phyloP scores from a whole-genome alignment of 352 stramenopile genomes.

The Phytophthora cactorum region DNA sequence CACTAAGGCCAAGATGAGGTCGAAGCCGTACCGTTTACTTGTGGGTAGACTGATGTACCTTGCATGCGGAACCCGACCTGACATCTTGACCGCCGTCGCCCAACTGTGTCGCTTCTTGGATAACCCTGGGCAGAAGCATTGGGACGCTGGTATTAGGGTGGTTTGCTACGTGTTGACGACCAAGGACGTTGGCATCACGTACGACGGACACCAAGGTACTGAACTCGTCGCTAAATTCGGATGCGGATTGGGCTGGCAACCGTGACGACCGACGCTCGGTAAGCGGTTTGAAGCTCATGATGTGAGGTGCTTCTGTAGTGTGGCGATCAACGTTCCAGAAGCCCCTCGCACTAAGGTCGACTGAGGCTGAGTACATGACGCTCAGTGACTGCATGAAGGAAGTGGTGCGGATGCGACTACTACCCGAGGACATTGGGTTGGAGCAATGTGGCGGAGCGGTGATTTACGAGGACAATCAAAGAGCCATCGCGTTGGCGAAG shows the following conservation, averaged over 20 bases:
- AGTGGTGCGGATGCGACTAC: conserved; percentile 13
- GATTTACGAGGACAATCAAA: conserved; percentile 33
- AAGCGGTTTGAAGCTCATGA: conserved; percentile 19
- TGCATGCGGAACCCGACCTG: too few relatives aligned
- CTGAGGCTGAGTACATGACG: conserved; percentile 40
- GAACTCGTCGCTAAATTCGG: conserved; percentile 15
- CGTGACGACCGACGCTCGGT: conserved; percentile 24
- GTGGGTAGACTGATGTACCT: conserved; percentile 2
- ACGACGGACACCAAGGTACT: conserved; percentile 4
- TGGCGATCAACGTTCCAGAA: conserved; percentile 29
- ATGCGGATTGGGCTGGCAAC: conserved; percentile 32
- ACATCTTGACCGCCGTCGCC: neutral
- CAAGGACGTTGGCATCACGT: conserved; percentile 20
- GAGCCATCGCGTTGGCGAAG: conserved; percentile 27
- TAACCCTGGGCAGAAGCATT: conserved; percentile 28
- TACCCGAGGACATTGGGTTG: conserved; percentile 16
- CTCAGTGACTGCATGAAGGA: conserved; percentile 29
- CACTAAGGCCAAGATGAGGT: too few relatives aligned
- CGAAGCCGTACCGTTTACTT: conserved; percentile 1
- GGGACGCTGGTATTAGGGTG: conserved; percentile 19
- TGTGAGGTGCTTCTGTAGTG: conserved; percentile 22
- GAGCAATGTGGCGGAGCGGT: neutral
- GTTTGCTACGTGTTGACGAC: conserved; percentile 26
- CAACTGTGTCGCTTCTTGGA: conserved; percentile 18
- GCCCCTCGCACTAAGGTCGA: conserved; percentile 26